These are phyloP conservation scores for Daldinia concentrica DNA, from an alignment of 495 filamentous ascomycete species.

Conservation along the genomic window DNA sequence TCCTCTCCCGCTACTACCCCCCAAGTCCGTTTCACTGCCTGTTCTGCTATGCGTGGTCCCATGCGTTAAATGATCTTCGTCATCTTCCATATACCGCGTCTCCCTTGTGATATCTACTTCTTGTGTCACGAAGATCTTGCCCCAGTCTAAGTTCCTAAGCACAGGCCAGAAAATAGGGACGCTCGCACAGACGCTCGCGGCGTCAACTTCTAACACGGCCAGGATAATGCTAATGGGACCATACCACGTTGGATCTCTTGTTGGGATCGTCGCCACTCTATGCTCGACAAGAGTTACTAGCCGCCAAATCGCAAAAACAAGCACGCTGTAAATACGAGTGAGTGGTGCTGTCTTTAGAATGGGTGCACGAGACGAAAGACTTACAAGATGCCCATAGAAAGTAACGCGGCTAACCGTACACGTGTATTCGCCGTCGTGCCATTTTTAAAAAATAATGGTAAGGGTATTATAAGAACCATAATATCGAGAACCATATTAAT, in stretches of 20 bases:
- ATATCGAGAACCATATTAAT: slow-evolving; percentile 49
- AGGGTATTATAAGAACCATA: slow-evolving; percentile 45
- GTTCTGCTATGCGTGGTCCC: slow-evolving; percentile 33
- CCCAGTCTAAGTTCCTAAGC: slow-evolving; percentile 28
- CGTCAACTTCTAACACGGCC: slow-evolving; percentile 45
- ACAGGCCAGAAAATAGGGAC: slow-evolving; percentile 50
- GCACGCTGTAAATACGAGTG: slow-evolving; percentile 34
- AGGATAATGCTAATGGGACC: slow-evolving; percentile 46
- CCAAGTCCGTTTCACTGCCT: slow-evolving; percentile 35
- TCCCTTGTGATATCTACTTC: slow-evolving; percentile 48
- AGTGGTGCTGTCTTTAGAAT: neutral
- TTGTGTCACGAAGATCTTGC: slow-evolving; percentile 46
- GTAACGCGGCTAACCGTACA: slow-evolving; percentile 39
- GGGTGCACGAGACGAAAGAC: slow-evolving; percentile 2
- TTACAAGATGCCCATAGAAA: slow-evolving; percentile 47
- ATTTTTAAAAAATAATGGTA: slow-evolving; percentile 46
- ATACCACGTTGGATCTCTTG: slow-evolving; percentile 50
- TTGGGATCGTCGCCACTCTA: slow-evolving; percentile 41
- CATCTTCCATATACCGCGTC: slow-evolving; percentile 37
- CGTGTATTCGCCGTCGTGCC: slow-evolving; percentile 31
- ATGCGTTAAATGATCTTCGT: slow-evolving; percentile 38
- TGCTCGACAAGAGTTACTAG: slow-evolving; percentile 45
- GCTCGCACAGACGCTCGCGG: slow-evolving; percentile 50
- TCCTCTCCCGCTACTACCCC: slow-evolving; percentile 6
- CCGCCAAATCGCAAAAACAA: slow-evolving; percentile 48